Conservation (phyloP, 768 basidiomycete genomes). For the Pleurotus pulmonarius region DNA sequence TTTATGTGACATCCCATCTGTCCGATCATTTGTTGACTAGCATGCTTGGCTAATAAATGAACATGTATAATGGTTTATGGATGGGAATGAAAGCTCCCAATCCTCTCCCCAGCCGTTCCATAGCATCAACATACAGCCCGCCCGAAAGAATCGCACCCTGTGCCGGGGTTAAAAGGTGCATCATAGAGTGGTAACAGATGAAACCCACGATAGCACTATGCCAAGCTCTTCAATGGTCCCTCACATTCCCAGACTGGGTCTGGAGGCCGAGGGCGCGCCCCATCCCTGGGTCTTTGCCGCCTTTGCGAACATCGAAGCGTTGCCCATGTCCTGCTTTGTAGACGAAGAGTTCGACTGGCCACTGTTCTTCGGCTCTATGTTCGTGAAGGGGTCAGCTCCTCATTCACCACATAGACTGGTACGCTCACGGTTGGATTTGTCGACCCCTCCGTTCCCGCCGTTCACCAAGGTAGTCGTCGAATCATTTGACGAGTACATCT, state of each 20-base stretch:
- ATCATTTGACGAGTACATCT: background rate
- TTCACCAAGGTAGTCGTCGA: background rate
- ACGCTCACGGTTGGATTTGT: background rate
- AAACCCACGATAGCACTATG: too few species aligned
- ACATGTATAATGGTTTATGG: too few species aligned
- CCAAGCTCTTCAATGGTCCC: background rate
- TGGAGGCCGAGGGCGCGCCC: slow-evolving; percentile 18
- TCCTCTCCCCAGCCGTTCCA: too few species aligned
- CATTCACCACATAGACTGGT: background rate
- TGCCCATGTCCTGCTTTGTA: background rate
- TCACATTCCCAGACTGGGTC: slow-evolving; percentile 16
- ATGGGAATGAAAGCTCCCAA: too few species aligned
- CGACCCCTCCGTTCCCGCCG: background rate
- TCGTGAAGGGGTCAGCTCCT: too few species aligned
- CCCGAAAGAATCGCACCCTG: too few species aligned
- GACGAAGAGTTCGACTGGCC: background rate
- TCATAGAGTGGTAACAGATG: too few species aligned
- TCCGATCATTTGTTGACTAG: background rate
- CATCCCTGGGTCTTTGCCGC: slow-evolving; percentile 17
- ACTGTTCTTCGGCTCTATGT: background rate
- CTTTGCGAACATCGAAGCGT: slow-evolving; percentile 16
- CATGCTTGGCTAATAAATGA: too few species aligned
- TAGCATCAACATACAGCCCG: too few species aligned
- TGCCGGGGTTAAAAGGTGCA: too few species aligned
- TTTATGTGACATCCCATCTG: slow-evolving; percentile 59